Evolutionary conservation across 2,329 filamentous ascomycete species (phyloP), one percentile per base, ranked within the genome.

Genomic region (Aspergillus awamori): DNA sequence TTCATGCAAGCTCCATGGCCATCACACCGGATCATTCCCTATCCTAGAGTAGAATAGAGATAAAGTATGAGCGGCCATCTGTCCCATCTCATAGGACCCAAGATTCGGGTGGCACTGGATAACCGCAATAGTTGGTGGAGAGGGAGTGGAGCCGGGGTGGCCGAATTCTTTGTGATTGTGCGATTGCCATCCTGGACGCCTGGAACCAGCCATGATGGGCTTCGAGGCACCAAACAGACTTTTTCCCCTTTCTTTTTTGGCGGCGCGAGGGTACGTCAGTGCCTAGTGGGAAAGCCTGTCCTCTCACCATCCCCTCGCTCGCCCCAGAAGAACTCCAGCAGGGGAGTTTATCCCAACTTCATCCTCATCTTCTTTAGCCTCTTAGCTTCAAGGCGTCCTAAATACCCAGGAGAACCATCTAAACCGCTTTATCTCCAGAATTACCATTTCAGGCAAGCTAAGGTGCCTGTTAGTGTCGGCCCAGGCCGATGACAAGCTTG

Each of bases 41-140:
- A 28, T 36, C 10, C 33, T 36, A 13, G 33, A 36, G 33, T 36
- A 36, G 33, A 36, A 36, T 36, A 36, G 33, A 36, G 47, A 51
- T 51, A 8, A 28, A 17, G 26, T 17, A 17, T 20, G 47, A n/a
- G 11, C 26, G 39, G 22, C 24, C 8, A 45, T 20, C 24, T n/a
- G 22, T 30, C 11, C 24, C 8, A 45, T 20, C 24, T 6, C 24
- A 45, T 30, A 55, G 38, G 38, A 55, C 53, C 24, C 20, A 15
- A 20, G 28, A 26, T 41, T 15, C 26, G 39, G 24, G 43, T 28
- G 41, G 53, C 53, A 20, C 53, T 47, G 53, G 30, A 28, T 15
- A 28, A 28, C n/a, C 26, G 5, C n/a, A 47, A 56, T 56, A 56
- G 53, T 56, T 39, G 36, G 53, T 56, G 53, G 53, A 43, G 53